These are phyloP conservation scores for Copromyces sp. DNA, from an alignment of 495 filamentous ascomycete genomes.

Conservation along the genomic window DNA sequence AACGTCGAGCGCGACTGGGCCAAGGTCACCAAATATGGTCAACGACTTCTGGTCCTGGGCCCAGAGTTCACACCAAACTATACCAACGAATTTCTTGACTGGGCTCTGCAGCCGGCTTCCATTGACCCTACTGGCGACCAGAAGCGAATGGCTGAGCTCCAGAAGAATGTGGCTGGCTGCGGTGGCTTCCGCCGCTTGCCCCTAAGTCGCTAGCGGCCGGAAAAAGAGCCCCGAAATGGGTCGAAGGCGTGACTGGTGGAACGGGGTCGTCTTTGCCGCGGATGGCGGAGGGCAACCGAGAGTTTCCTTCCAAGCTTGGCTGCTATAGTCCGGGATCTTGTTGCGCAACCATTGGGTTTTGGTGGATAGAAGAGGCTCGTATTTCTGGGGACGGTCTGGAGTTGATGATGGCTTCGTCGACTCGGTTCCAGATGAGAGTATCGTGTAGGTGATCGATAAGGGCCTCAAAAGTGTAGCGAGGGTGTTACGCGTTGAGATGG, in stretches of 20 bases:
- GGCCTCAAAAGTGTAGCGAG: neutral
- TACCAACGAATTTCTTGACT: slow-evolving; percentile 53
- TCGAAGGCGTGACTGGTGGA: neutral
- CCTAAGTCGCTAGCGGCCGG: neutral
- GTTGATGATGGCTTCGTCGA: neutral
- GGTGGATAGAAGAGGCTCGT: neutral
- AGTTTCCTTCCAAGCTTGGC: neutral
- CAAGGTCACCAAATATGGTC: slow-evolving; percentile 61
- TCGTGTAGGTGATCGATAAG: neutral
- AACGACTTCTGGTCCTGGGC: slow-evolving; percentile 51
- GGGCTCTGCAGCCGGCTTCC: slow-evolving; percentile 50
- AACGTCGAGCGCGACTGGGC: slow-evolving; percentile 58
- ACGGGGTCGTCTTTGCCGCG: neutral
- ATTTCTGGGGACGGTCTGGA: neutral
- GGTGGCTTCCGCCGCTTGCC: slow-evolving; percentile 37
- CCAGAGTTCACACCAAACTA: slow-evolving; percentile 53
- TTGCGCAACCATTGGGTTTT: neutral
- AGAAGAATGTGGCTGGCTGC: slow-evolving; percentile 43
- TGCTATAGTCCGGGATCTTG: neutral
- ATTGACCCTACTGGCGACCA: slow-evolving; percentile 53
- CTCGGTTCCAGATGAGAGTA: neutral
- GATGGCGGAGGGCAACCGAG: neutral
- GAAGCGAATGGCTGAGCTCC: slow-evolving; percentile 53
- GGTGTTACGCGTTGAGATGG: neutral
- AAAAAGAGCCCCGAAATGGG: neutral